Percentiles rank a stretch among this genome's conserved stretches.
Evolutionary conservation across 2,329 filamentous ascomycete species (phyloP).

Genomic region (Calonectria hongkongensis): DNA sequence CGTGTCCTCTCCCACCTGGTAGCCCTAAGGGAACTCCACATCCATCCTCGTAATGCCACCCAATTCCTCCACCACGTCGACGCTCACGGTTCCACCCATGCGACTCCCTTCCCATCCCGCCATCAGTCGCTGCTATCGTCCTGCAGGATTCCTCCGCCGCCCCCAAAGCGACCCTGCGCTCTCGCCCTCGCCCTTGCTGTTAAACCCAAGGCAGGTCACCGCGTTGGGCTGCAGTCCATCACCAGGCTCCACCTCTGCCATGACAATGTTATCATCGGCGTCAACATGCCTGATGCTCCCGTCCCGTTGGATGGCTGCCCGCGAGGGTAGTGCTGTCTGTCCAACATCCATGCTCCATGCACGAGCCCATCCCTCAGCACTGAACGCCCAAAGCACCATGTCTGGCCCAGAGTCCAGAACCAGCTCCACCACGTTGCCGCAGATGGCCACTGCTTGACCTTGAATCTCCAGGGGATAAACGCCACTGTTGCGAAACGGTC

Average conservation of each 20-base stretch:
- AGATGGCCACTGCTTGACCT: conserved; percentile 58
- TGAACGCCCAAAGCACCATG: conserved; percentile 61
- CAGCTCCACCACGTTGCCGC: conserved; percentile 58
- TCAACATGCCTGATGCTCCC: conserved; percentile 59
- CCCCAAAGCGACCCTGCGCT: conserved; percentile 32
- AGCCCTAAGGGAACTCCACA: conserved; percentile 58
- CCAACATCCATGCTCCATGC: conserved; percentile 58
- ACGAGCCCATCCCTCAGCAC: conserved; percentile 58
- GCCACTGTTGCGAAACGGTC: conserved; percentile 41
- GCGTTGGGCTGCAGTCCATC: conserved; percentile 30
- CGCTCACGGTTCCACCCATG: conserved; percentile 51
- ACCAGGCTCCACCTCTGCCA: conserved; percentile 49
- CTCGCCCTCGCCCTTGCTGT: conserved; percentile 25
- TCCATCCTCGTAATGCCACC: conserved; percentile 62
- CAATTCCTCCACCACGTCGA: conserved; percentile 60
- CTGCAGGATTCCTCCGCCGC: conserved; percentile 33
- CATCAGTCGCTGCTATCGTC: conserved; percentile 43
- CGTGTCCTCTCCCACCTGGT: conserved; percentile 19
- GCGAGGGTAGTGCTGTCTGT: conserved; percentile 42
- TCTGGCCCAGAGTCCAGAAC: conserved; percentile 58
- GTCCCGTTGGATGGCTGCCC: conserved; percentile 54
- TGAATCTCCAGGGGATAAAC: conserved; percentile 57
- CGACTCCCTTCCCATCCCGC: conserved; percentile 43
- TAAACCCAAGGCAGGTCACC: conserved; percentile 37
- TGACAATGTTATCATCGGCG: conserved; percentile 55